Evolutionary conservation across 176 grass and related monocot species (phyloP).

Genomic region (Cenchrus fungigraminus): DNA sequence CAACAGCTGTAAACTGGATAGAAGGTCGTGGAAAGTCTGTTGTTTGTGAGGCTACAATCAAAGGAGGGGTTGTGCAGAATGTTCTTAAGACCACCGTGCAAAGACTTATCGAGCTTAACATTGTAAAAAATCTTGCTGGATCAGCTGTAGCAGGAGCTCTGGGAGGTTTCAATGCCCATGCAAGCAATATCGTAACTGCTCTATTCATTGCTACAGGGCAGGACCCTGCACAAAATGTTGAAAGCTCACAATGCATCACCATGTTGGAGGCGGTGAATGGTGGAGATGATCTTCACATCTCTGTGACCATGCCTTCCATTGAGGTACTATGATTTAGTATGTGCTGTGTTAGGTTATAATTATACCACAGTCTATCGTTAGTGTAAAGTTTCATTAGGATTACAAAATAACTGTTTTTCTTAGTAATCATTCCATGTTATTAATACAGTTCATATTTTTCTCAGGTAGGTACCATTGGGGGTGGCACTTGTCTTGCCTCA

Average conservation of each 20-base stretch:
- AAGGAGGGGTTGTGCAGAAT: constrained; percentile 55
- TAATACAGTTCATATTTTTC: not conserved
- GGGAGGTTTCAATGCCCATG: constrained; percentile 85
- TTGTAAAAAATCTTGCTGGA: constrained; percentile 78
- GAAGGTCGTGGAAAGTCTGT: constrained; percentile 83
- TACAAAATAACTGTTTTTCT: not conserved
- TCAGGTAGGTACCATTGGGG: constrained; percentile 84
- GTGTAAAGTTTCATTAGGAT: not conserved
- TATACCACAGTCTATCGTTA: not conserved
- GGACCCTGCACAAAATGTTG: constrained; percentile 87
- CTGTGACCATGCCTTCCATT: constrained; percentile 83
- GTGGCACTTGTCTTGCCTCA: constrained; percentile 73
- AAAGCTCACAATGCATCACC: constrained; percentile 86
- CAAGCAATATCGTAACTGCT: constrained; percentile 78
- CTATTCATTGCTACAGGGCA: constrained; percentile 86
- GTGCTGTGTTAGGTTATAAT: constrained; percentile 1
- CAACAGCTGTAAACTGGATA: constrained; percentile 84
- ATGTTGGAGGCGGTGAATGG: constrained; percentile 79
- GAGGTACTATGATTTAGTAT: constrained; percentile 51
- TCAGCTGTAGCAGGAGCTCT: constrained; percentile 77
- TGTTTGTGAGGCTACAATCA: constrained; percentile 78
- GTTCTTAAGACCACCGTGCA: constrained; percentile 69
- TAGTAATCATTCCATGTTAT: constrained; percentile 22
- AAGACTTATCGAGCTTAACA: constrained; percentile 75
- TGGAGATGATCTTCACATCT: constrained; percentile 68